Evolutionary conservation across 345 rosid species (phyloP).

Genomic region (Populus ilicifolia): DNA sequence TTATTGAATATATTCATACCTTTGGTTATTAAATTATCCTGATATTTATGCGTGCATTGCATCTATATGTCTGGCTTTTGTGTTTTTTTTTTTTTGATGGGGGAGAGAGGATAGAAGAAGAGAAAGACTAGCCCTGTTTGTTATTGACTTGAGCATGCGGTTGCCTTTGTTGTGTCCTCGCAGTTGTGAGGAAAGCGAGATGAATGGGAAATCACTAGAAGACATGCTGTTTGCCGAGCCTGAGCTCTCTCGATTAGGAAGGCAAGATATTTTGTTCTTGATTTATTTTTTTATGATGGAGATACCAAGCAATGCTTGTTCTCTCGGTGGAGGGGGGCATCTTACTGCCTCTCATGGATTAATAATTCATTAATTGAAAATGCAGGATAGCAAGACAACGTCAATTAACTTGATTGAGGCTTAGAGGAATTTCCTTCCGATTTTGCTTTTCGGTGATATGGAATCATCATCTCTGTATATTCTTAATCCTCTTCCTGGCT

Average conservation of each 20-base stretch:
- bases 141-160: not conserved
- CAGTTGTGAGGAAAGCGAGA: conserved; percentile 41
- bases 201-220: conserved; percentile 46
- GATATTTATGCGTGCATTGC: not conserved
- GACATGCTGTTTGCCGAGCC: conserved; percentile 82
- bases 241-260: conserved; percentile 77
- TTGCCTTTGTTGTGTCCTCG: not conserved
- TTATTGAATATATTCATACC: not conserved
- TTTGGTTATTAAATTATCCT: not conserved
- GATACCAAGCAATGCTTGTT: not conserved
- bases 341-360: not conserved
- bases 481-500: not conserved
- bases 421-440: not conserved
- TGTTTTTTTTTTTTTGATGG: not conserved
- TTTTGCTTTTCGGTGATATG: not conserved
- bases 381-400: conserved; percentile 16
- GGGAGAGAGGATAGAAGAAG: not conserved
- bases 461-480: not conserved
- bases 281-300: not conserved
- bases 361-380: not conserved
- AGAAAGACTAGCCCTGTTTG: not conserved
- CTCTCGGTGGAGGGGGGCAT: not conserved
- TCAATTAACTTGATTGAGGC: not conserved
- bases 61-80: not conserved
- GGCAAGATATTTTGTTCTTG: conserved; percentile 42